Base-by-base conservation (phyloP, 768 basidiomycete genomes). In the Auricularia cornea region DNA sequence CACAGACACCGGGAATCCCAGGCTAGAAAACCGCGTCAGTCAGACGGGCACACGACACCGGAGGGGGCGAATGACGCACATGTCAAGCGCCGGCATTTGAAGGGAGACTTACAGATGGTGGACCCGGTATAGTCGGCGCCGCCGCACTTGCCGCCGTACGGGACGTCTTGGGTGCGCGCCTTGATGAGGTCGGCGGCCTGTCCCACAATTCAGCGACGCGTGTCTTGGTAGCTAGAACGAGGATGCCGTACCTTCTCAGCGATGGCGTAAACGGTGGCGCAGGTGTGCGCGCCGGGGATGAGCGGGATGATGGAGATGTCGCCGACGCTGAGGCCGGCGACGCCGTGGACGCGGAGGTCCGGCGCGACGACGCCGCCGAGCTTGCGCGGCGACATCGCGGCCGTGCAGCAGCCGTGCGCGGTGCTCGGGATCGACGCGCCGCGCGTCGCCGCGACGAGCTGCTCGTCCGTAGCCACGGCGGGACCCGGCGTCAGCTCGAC, bases 281-380 rank as follows among this genome's bases (percentile, higher is more conserved):
- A 64, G 2, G 68, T 61, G 60, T 72, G 68, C 14, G 63, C 66
- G 16, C 66, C 64, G 1, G 67, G 65, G 41, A 69, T 67, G 40
- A 65, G 62, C 8, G 70, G 71, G 66, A 64, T 48, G 62, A 66
- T 57, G 38, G 62, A 64, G 16, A 68, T 66, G 52, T 76, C 75
- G 62, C 71, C 69, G 38, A 78, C 75, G 56, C 80, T 71, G 32
- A 83, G 68, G 62, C 79, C 78, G 33, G 63, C 59, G 18, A 78
- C 72, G 20, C 80, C 81, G 65, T 83, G 76, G 1, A 83, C 81
- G 14, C 70, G 66, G 26, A 79, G 67, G 48, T 75, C 69, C 35
- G 73, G 71, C 66, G 80, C 77, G 59, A 83, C 79, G 5, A 81
- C 81, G 44, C 81, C 82, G 18, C 77, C 78, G 12, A 65, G 65